Percentiles rank a stretch among this genome's conserved stretches.
Conservation (phyloP, 495 filamentous ascomycete genomes). For the Thermothielavioides terrestris region DNA sequence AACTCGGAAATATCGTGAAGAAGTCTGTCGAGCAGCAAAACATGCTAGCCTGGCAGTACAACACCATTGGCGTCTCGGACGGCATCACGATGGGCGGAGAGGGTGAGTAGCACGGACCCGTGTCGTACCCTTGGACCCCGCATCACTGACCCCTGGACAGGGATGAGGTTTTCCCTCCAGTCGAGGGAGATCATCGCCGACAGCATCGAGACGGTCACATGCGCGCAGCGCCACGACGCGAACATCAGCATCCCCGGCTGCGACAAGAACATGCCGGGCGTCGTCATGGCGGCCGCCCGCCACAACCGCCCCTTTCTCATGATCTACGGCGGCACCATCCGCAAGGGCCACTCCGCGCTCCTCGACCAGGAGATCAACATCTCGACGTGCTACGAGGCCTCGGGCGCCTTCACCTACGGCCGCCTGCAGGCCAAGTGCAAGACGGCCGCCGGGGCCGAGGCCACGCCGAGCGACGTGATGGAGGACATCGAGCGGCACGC, state of each 20-base stretch:
- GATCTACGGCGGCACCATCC: conserved; percentile 85
- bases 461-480: conserved; percentile 69
- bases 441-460: conserved; percentile 25
- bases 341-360: conserved; percentile 71
- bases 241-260: conserved; percentile 93
- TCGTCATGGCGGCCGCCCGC: conserved; percentile 58
- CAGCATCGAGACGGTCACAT: conserved; percentile 86
- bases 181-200: conserved; percentile 93
- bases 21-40: conserved; percentile 68
- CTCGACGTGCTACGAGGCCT: conserved; percentile 80
- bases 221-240: conserved; percentile 81
- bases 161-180: conserved; percentile 96
- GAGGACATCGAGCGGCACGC: conserved; percentile 78
- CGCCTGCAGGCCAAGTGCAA: conserved; percentile 41
- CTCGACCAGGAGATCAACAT: conserved; percentile 82
- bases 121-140: background rate
- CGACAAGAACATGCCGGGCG: conserved; percentile 98
- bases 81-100: conserved; percentile 96
- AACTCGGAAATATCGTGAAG: conserved; percentile 86
- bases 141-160: conserved; percentile 34
- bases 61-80: conserved; percentile 88
- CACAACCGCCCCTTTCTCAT: conserved; percentile 78
- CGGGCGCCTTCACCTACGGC: conserved; percentile 78
- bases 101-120: conserved; percentile 43
- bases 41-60: conserved; percentile 90